Base-by-base conservation (phyloP, 2,329 filamentous ascomycete genomes). In the Penicillium sumatraense region DNA sequence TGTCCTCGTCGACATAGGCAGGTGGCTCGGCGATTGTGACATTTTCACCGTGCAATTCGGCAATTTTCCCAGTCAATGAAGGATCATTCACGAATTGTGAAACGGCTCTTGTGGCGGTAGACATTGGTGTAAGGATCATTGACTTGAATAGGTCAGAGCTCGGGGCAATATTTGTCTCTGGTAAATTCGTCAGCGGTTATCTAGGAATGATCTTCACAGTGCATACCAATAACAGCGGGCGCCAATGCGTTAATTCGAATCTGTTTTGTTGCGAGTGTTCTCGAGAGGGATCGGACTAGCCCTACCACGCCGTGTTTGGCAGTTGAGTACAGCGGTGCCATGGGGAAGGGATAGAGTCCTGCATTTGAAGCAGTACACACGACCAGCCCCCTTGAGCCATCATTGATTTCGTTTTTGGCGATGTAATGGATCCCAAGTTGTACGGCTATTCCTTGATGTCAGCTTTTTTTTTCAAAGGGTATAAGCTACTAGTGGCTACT, bases 281-380 rank as follows among this genome's bases (percentile, higher is more conserved):
- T 64, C 2, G 74, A 77, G 13, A 81, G 66, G 0, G 80, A 78
- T n/a, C 81, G 72, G 6, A 83, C 80, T 0, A 83, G 73, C 0
- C 77, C 78, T n/a, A 83, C 70, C 1, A 83, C 69, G 8, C 72
- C 81, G 42, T 73, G 69, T 58, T 84, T 83, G 11, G 77, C 74
- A 3, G 77, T 73, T 2, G 78, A 75, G 58, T 84, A 83, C 5
- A 83, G 60, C 0, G 81, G 81, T 1, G 80, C 78, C 2, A 78
- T 74, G 0, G 80, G 76, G 51, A 84, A 82, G 0, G 80, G 73
- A 57, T 84, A 83, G 1, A 83, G 48, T 0, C 81, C 81, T 1
- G 79, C 80, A 62, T 82, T 83, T 3, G 80, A 83, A 0, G 81
- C 77, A 0, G 81, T 83, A 70, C 80, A 83, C 48, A 83, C 73